Evolutionary conservation across 1,284 basidiomycete species (phyloP), one percentile per base, ranked within the genome.

Genomic region (Apiotrichum gracile): DNA sequence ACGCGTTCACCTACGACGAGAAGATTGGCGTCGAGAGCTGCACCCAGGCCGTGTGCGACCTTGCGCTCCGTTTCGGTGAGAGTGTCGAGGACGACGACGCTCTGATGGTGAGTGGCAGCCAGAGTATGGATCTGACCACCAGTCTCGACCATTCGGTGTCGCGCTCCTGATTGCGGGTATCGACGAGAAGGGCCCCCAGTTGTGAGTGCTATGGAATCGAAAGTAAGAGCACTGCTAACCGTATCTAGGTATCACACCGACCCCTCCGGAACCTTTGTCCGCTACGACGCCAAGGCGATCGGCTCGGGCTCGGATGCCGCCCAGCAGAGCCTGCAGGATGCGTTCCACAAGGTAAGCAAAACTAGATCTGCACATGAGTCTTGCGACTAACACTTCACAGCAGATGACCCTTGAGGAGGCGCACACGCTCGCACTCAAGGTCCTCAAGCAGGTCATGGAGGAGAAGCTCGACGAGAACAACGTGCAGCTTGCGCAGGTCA

Each of bases 361-460:
- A n/a, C 33, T 8, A 14, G 24, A 19, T 52, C 24, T 17, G 10
- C 9, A 33, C 13, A 5, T 21, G 8, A 5, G 6, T 14, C 41
- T 13, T 40, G 17, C 7, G 41, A 26, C 47, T 46, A 24, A 56
- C 29, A 39, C 24, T 21, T 19, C 49, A 24, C 64, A 97, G 92
- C 86, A 87, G 83, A 94, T 98, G 85, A 86, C 87, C 9, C 79
- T 98, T 26, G 78, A 81, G 60, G 92, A 97, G 73, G 96, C 93
- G 2, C 88, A 93, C 64, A 79, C 83, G 31, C 78, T 98, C 55
- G 87, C 90, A 13, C 78, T 98, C 57, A 86, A 86, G 60, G 90
- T 97, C 40, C 78, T 98, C 61, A 97, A 97, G 79, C 93, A 98
- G 78, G 96, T 99, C 45, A 99, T 98, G 96, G 96, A 99, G 76